Evolutionary conservation across 139 green algal genomes (phyloP).

Genomic region (Limnomonas spitsbergensis): DNA sequence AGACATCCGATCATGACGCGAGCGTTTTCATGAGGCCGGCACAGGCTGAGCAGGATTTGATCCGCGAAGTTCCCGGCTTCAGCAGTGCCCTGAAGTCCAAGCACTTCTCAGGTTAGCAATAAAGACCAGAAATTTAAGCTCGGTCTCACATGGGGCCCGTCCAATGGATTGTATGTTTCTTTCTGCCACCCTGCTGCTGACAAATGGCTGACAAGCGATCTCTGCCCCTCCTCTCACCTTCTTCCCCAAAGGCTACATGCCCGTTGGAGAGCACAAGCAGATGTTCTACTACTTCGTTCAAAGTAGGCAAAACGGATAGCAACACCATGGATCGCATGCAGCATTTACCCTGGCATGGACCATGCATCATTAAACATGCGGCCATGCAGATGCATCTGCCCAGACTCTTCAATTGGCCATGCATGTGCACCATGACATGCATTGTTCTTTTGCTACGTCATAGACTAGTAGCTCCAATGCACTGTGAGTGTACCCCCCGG

Average conservation of each 20-base stretch:
- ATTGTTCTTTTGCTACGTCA: not conserved
- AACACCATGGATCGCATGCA: no score
- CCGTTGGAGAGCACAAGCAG: slow-evolving; percentile 20
- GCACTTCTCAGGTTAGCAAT: not conserved
- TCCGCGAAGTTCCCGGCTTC: not conserved
- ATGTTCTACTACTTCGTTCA: slow-evolving; percentile 44
- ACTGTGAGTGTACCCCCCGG: no score
- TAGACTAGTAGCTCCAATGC: no score
- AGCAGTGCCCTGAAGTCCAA: not conserved
- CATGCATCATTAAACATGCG: not conserved
- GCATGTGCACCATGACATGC: not conserved
- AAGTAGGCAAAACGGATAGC: not conserved
- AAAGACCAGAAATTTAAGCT: no score
- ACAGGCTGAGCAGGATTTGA: no score
- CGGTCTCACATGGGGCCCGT: not conserved
- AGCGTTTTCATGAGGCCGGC: no score
- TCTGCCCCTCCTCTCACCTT: no score
- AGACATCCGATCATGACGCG: no score
- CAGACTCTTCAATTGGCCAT: not conserved
- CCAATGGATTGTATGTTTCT: not conserved
- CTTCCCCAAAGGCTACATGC: slow-evolving; percentile 25
- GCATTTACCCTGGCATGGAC: no score
- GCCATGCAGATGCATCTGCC: not conserved
- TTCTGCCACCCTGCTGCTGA: not conserved
- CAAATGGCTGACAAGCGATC: no score